phyloP scores from a whole-genome alignment of 2,329 filamentous ascomycete species.

The Aspergillus quadrilineatus region DNA sequence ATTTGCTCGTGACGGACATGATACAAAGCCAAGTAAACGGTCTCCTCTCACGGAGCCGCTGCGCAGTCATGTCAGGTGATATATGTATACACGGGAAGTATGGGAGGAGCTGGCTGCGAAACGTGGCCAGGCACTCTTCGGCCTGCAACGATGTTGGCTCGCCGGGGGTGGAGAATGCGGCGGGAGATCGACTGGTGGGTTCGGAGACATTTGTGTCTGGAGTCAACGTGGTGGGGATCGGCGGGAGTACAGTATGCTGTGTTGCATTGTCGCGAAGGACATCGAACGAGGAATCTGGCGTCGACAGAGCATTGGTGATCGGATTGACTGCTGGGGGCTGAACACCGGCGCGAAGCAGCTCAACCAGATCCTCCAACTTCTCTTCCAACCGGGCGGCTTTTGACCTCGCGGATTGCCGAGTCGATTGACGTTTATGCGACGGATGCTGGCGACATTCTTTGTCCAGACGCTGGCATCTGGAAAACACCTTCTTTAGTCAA shows the following conservation, averaged over 20 bases:
- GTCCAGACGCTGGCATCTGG: slow-evolving; percentile 45
- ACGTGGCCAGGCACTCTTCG: slow-evolving; percentile 43
- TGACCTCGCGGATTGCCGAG: slow-evolving; percentile 12
- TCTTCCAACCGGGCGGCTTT: slow-evolving; percentile 27
- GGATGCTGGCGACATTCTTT: slow-evolving; percentile 42
- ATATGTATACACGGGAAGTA: slow-evolving; percentile 51
- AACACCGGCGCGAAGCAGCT: slow-evolving; percentile 20
- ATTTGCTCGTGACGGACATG: slow-evolving; percentile 48
- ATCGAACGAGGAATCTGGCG: slow-evolving; percentile 2
- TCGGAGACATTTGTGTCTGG: neutral
- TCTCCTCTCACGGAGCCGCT: slow-evolving; percentile 37
- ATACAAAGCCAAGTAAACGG: slow-evolving; percentile 56
- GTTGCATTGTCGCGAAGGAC: neutral
- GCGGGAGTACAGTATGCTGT: neutral
- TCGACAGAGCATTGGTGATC: neutral
- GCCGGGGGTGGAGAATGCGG: neutral
- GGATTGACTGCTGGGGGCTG: neutral
- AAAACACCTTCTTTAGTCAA: neutral
- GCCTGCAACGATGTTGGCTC: slow-evolving; percentile 23
- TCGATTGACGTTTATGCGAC: slow-evolving; percentile 31
- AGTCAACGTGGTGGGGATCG: neutral
- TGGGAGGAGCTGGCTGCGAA: slow-evolving; percentile 43
- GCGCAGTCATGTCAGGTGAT: slow-evolving; percentile 30
- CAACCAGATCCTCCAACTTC: slow-evolving; percentile 29
- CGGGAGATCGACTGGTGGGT: neutral